These are phyloP conservation scores for Sugiyamaella novakii DNA, from an alignment of 1,139 yeast genomes.

Conservation along the genomic window DNA sequence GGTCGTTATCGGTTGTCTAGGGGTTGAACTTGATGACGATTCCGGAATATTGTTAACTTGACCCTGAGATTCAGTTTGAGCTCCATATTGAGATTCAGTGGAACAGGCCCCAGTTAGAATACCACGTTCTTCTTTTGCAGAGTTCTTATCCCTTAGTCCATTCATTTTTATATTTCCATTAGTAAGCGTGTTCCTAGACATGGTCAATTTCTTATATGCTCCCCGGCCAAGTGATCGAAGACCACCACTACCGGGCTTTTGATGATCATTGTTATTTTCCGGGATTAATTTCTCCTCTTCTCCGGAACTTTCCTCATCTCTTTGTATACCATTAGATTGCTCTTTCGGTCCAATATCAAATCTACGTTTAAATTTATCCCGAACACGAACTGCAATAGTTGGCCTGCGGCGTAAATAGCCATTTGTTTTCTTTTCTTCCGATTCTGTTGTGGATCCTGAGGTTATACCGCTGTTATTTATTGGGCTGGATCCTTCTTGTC, in stretches of 20 bases:
- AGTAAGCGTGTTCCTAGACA: not conserved
- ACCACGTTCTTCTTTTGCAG: not conserved
- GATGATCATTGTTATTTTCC: not conserved
- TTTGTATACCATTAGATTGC: not conserved
- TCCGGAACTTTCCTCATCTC: not conserved
- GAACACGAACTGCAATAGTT: conserved; percentile 2
- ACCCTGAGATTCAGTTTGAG: not conserved
- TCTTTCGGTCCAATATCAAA: not conserved
- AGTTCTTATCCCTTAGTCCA: not conserved
- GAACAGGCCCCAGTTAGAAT: not conserved
- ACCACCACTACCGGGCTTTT: conserved; percentile 1
- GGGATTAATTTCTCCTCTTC: not conserved
- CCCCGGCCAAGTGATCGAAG: conserved; percentile 1
- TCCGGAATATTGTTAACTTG: not conserved
- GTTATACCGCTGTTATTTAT: not conserved
- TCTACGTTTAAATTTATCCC: conserved; percentile 3
- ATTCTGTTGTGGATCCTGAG: not conserved
- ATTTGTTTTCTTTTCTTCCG: not conserved
- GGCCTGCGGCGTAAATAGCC: not conserved
- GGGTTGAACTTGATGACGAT: not conserved
- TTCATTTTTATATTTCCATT: not conserved
- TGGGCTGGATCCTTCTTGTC: not conserved
- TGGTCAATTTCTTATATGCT: conserved; percentile 1
- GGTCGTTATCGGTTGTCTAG: not conserved
- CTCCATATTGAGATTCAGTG: not conserved